Evolutionary conservation across 306 rosid species (phyloP).

Genomic region (Cicer chorassanicum): DNA sequence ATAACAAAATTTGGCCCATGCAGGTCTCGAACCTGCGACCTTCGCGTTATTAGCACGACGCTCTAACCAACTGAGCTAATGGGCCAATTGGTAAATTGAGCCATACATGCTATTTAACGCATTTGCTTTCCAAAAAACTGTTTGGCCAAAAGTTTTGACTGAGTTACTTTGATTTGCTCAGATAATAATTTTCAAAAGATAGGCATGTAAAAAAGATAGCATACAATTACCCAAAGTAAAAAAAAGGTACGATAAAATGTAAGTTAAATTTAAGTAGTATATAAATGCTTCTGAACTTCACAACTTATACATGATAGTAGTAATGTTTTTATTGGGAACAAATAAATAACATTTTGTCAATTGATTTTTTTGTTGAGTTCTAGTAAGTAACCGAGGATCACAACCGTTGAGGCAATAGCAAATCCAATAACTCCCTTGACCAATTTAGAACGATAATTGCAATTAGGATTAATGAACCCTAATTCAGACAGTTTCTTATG

Average conservation of each 20-base stretch:
- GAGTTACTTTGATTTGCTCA: neutral
- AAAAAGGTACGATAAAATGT: neutral
- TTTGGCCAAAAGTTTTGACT: neutral
- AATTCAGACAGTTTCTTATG: conserved; percentile 89
- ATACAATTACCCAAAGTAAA: neutral
- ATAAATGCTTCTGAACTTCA: neutral
- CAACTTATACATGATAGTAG: neutral
- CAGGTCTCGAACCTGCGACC: conserved; percentile 49
- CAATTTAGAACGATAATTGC: conserved; percentile 36
- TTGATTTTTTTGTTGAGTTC: conserved; percentile 49
- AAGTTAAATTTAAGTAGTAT: neutral
- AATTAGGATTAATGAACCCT: conserved; percentile 51
- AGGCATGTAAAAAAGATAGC: too few relatives aligned
- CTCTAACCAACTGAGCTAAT: conserved; percentile 49
- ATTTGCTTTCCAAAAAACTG: neutral
- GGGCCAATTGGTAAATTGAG: neutral
- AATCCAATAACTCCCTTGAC: conserved; percentile 42
- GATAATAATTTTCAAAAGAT: neutral
- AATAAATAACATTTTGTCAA: conserved; percentile 6
- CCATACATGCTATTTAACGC: neutral
- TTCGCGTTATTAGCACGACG: conserved; percentile 49
- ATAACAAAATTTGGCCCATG: conserved; percentile 34
- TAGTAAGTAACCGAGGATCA: conserved; percentile 59
- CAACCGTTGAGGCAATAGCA: conserved; percentile 56
- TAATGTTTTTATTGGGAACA: neutral